Base-by-base conservation (phyloP, 2,329 filamentous ascomycete genomes). In the Neonectria ditissima region DNA sequence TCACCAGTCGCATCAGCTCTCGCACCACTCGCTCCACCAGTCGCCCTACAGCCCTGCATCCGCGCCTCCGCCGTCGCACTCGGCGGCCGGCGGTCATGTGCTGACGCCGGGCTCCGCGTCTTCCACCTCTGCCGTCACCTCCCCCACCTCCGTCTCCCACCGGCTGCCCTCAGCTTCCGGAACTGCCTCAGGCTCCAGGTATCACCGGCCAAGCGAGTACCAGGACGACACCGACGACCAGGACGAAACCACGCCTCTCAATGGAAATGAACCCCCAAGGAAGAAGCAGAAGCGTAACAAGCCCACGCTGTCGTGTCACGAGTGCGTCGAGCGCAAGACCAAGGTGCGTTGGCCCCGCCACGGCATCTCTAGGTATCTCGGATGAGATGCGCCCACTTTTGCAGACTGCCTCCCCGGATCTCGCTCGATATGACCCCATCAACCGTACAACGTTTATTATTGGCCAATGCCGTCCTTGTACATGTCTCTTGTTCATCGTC, bases 211-310 rank as follows among this genome's bases (percentile, higher is more conserved):
- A 47, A 57, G 62, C 34, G 71, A 69, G 20, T 72, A 69, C 34
- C 63, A 56, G 24, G 60, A 55, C 34, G 69, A 70, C 43, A 58
- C 32, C 34, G 65, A 69, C 37, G 73, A 75, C 26, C 62, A 64
- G 26, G 68, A 73, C 64, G 68, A 51, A n/a, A 62, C 62, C 7
- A 69, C 63, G 57, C 64, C 61, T 7, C 45, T 67, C 10, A 69
- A 70, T 61, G 73, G 66, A n/a, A 76, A 77, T 37, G 78, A 81
- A 45, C 84, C 81, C n/a, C 75, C 80, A 11, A 85, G 81, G 77
- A 92, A 92, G 81, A 93, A 91, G 80, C 92, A 94, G 80, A 94
- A 92, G 81, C 87, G 92, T 51, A 95, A 95, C 79, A 95, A 95
- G 77, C 92, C 92, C 4, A 94, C 92, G 1, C 76, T 94, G 66